Evolutionary conservation across 179 eudicot genomes (phyloP), one percentile per base, ranked within the genome.

Genomic region (Camellia oleifera): DNA sequence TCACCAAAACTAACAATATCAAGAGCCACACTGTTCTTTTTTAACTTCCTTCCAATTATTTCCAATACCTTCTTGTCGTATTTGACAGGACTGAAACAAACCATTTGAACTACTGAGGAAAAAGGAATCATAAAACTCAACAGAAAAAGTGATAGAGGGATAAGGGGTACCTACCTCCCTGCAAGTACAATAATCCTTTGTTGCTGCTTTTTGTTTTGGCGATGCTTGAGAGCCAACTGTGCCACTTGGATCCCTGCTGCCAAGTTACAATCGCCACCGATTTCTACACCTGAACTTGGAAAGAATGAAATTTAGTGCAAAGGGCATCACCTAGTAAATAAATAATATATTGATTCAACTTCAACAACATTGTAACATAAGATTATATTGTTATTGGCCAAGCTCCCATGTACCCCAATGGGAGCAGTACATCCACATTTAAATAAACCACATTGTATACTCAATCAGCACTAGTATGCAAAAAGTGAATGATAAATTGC

Each of bases 211-310:
- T 95, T 95, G 84, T 95, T 95, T 81, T 91, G 99, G 60, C 98
- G 96, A 84, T 96, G 98, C 82, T 94, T 96, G 61, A 96, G 92
- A 75, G 99, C 99, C 86, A 94, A 86, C 76, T 96, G 98, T 12
- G 97, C 99, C 72, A 96, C 93, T 81, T 94, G 98, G 82, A 96
- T 94, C 75, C 97, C 99, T 63, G 98, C 92, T 1, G 98, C 97
- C 90, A 96, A 85, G 89, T 96, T 92, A 92, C 93, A 90, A 87
- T 94, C 97, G 74, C 98, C 97, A 56, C 99, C 98, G 20, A 96
- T 87, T 76, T 94, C 97, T 72, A 96, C 73, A 77, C 98, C 99
- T 96, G 76, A 44, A 74, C 70, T 52, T 79, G 79, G 52, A 79
- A 53, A 74, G 26, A 52, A 74, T 52, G 12, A 70, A 61, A 60